Evolutionary conservation across 2,329 filamentous ascomycete genomes (phyloP).

Genomic region (Scedosporium apiospermum): DNA sequence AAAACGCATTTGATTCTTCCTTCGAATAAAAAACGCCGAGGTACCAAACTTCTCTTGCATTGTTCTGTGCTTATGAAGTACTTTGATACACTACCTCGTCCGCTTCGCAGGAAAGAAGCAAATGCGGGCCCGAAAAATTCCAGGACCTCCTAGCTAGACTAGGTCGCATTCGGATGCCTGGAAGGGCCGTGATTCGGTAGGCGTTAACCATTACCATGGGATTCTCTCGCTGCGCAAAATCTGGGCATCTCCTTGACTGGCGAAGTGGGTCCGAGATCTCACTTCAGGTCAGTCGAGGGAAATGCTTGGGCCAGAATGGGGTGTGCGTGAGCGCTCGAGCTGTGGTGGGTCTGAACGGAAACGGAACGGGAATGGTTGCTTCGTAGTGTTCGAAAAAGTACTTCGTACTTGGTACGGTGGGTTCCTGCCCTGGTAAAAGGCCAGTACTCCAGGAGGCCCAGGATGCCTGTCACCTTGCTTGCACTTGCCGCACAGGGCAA

Average conservation of each 20-base stretch:
- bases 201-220: not conserved
- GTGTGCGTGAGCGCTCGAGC: not conserved
- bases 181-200: not conserved
- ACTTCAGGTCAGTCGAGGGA: not conserved
- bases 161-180: not conserved
- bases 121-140: too few relatives aligned
- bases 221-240: not conserved
- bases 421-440: not conserved
- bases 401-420: not conserved
- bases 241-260: not conserved
- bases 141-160: not conserved
- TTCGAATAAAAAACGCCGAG: too few relatives aligned
- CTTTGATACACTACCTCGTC: too few relatives aligned
- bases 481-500: not conserved
- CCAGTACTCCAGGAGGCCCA: not conserved
- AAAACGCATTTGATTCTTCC: too few relatives aligned
- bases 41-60: too few relatives aligned
- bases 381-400: not conserved
- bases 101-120: too few relatives aligned
- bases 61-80: too few relatives aligned
- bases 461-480: not conserved
- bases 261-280: not conserved
- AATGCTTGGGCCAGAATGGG: not conserved
- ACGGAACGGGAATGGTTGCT: not conserved
- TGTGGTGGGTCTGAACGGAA: not conserved